Evolutionary conservation across 2,329 filamentous ascomycete genomes (phyloP), one percentile per base, ranked within the genome.

Genomic region (Thielaviopsis cerberus): DNA sequence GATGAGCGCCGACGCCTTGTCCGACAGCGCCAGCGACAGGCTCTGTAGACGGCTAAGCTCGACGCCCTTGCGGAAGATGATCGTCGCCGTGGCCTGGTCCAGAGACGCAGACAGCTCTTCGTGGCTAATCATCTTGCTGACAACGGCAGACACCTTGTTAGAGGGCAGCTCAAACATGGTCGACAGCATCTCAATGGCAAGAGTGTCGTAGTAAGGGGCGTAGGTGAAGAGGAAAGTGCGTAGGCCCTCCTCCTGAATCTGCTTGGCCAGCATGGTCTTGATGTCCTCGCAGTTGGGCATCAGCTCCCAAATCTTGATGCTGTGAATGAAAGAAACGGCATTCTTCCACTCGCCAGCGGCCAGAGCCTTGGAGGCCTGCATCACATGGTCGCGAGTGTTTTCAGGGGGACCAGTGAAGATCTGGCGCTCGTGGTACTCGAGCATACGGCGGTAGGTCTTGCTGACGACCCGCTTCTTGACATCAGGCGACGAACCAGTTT

Each of bases 101-200:
- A 98, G 82, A 41, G 92, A 94, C 51, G 92, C 92, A 10, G 87
- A 88, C 54, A 98, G 83, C 73, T 98, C 92, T 73, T 98, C 92
- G 76, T 98, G 92, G 67, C 89, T 94, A 71, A 98, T 97, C 92
- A 98, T 98, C 77, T 94, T 94, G 79, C 88, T 94, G 67, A 98
- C 83, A 58, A 98, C 83, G 37, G 92, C 89, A n/a, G 86, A 78
- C 55, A 96, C 90, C 79, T 97, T 97, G 74, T 85, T 81, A 65
- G 85, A 76, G 59, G 90, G 80, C 24, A 98, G 83, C 73, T 98
- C 92, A 71, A 98, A 98, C 92, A 98, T 98, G 64, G 76, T 77
- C 62, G 88, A 85, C 61, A 98, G 79, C 24, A 90, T 94, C 64
- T 81, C 77, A 65, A 96, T 79, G 61, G 89, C 85, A 61, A 98